Percentiles rank a stretch among this genome's conserved stretches.
Conservation (phyloP, 2,329 filamentous ascomycete genomes). For the Penicillium sp. region DNA sequence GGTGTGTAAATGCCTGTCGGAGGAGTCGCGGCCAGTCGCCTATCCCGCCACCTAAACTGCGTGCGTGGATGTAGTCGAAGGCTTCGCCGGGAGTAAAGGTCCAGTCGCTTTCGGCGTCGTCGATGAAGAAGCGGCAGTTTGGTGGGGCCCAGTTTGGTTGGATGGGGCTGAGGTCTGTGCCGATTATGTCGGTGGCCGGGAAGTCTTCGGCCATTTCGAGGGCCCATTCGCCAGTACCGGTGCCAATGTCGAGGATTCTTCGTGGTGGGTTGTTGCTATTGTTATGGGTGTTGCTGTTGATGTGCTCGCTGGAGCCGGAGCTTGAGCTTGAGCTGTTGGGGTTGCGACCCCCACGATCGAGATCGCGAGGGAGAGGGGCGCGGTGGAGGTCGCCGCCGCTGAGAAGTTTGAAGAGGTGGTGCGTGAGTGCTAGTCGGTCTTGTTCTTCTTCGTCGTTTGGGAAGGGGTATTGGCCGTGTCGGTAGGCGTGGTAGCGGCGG, state of each 20-base stretch:
- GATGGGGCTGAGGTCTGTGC: slow-evolving; percentile 42
- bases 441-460: slow-evolving; percentile 52
- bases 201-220: slow-evolving; percentile 51
- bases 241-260: slow-evolving; percentile 40
- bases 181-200: slow-evolving; percentile 40
- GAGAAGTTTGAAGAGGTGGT: slow-evolving; percentile 44
- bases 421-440: slow-evolving; percentile 46
- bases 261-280: slow-evolving; percentile 6
- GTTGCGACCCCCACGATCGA: background rate
- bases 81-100: slow-evolving; percentile 39
- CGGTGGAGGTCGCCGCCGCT: slow-evolving; percentile 42
- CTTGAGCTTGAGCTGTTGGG: background rate
- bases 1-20: slow-evolving; percentile 35
- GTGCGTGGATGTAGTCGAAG: slow-evolving; percentile 47
- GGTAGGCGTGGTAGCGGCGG: slow-evolving; percentile 49
- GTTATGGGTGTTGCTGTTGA: background rate
- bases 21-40: slow-evolving; percentile 38
- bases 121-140: slow-evolving; percentile 57
- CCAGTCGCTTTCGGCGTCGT: slow-evolving; percentile 48
- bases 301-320: background rate
- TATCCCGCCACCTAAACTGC: slow-evolving; percentile 43
- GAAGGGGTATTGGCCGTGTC: slow-evolving; percentile 46
- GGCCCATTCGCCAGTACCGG: slow-evolving; percentile 39
- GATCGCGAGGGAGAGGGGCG: slow-evolving; percentile 37
- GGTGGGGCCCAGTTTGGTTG: slow-evolving; percentile 49